Evolutionary conservation across 345 rosid genomes (phyloP).

Genomic region (Rhodomyrtus tomentosa): DNA sequence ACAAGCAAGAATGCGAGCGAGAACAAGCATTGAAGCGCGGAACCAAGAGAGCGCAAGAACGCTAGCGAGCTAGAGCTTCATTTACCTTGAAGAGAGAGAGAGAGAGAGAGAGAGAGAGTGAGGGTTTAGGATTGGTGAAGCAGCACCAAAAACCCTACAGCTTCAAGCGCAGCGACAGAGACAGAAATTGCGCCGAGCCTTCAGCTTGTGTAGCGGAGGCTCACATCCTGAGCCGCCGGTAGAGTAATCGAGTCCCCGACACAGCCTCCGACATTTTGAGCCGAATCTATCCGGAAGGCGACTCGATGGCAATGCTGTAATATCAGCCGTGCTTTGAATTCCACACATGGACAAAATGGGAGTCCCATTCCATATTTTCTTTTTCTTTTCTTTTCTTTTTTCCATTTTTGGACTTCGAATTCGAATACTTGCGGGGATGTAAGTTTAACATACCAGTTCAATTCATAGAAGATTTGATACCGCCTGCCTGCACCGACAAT

Average conservation of each 20-base stretch:
- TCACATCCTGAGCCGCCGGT: no score
- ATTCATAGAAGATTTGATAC: no score
- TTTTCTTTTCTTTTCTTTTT: no score
- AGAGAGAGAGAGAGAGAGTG: not conserved
- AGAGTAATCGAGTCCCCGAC: no score
- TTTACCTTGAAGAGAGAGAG: not conserved
- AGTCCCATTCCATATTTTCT: no score
- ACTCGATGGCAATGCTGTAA: not conserved
- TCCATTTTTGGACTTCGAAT: no score
- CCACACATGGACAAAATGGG: no score
- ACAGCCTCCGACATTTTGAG: no score
- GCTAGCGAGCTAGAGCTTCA: not conserved
- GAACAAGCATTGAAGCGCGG: not conserved
- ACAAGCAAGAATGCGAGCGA: not conserved
- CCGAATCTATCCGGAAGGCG: not conserved
- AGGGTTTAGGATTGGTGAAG: not conserved
- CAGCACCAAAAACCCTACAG: not conserved
- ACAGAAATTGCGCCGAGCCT: not conserved
- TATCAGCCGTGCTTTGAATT: not conserved
- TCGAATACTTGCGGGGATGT: no score
- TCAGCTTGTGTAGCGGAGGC: no score
- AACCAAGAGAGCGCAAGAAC: not conserved
- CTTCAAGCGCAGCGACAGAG: not conserved
- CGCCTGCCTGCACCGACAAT: no score
- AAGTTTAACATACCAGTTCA: no score